Base-by-base conservation (phyloP, 2,329 filamentous ascomycete genomes). In the Orbilia blumenaviensis region DNA sequence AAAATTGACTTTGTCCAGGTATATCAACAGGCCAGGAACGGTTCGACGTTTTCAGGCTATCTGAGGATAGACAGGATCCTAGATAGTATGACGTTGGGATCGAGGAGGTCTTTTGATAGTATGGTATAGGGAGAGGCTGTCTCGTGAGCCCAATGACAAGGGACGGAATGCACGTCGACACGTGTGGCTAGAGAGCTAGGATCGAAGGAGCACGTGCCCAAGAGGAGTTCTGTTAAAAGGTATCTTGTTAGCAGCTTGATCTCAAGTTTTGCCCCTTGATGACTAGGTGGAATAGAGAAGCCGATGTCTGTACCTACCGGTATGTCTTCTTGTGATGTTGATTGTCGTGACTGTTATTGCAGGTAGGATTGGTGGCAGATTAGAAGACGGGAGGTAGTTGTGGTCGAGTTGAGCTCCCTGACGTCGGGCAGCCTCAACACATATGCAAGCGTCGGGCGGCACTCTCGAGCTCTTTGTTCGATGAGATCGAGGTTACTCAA, bases 121-220 rank as follows among this genome's bases (percentile, higher is more conserved):
- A 34, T 34, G 56, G 29, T 27, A n/a, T 23, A 29, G n/a, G 14
- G 52, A 50, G 34, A 54, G 21, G 16, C 34, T 50, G 56, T 54
- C 56, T 62, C 46, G 66, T 63, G 66, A 61, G 66, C 46, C 6
- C 21, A 41, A 54, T n/a, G n/a, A 34, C 25, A 54, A 56, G 42
- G 66, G 41, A 41, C 50, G 54, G 56, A 36, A 71, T 71, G 66
- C 18, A 29, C 54, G 44, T 71, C 44, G 58, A 63, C 56, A 63
- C 56, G 66, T 44, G 38, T 61, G 34, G 27, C 48, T 32, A 12
- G n/a, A 8, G 46, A 34, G 23, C 23, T 21, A 32, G 23, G 10
- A 29, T 27, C 14, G 46, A 52, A 32, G 44, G 18, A 18, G 54
- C 32, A 60, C 36, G 54, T 60, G 32, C 54, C 10, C 27, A 6